Evolutionary conservation across 2,329 filamentous ascomycete species (phyloP).

Genomic region (Neofusicoccum sp.): DNA sequence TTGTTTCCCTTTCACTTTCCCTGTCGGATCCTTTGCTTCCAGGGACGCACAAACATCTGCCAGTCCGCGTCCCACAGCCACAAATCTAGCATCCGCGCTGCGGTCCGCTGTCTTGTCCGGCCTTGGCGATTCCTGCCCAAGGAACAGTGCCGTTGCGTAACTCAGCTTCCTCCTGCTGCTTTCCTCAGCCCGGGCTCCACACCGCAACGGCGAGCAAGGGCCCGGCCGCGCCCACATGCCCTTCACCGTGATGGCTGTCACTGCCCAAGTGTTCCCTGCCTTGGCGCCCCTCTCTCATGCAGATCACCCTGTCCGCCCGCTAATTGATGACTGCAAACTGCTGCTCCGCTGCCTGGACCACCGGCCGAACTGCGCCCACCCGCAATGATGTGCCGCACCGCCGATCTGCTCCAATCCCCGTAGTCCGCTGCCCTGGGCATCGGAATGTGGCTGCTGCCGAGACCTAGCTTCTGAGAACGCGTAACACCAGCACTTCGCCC

Average conservation of each 20-base stretch:
- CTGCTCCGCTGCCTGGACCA: not conserved
- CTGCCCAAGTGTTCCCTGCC: not conserved
- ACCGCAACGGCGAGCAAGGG: not conserved
- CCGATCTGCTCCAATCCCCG: not conserved
- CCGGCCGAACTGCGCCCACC: constrained; percentile 1
- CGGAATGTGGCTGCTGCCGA: constrained; percentile 9
- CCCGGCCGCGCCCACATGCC: not conserved
- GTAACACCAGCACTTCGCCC: constrained; percentile 5
- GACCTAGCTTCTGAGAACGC: constrained; percentile 16
- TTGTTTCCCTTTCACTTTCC: not conserved
- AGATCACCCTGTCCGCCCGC: constrained; percentile 2
- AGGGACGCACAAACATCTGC: constrained; percentile 11
- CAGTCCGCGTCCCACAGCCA: constrained; percentile 19
- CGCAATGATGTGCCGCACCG: not conserved
- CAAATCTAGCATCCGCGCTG: constrained; percentile 20
- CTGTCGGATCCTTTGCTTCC: constrained; percentile 1
- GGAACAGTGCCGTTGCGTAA: constrained; percentile 13
- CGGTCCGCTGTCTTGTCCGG: constrained; percentile 21
- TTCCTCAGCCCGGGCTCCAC: not conserved
- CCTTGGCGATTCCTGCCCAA: constrained; percentile 19
- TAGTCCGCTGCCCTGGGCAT: constrained; percentile 1
- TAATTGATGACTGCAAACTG: not conserved
- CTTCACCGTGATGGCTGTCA: not conserved
- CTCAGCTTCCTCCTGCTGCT: constrained; percentile 6
- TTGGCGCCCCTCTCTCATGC: not conserved